Evolutionary conservation across 768 basidiomycete species (phyloP).

Genomic region (Mycena pura): DNA sequence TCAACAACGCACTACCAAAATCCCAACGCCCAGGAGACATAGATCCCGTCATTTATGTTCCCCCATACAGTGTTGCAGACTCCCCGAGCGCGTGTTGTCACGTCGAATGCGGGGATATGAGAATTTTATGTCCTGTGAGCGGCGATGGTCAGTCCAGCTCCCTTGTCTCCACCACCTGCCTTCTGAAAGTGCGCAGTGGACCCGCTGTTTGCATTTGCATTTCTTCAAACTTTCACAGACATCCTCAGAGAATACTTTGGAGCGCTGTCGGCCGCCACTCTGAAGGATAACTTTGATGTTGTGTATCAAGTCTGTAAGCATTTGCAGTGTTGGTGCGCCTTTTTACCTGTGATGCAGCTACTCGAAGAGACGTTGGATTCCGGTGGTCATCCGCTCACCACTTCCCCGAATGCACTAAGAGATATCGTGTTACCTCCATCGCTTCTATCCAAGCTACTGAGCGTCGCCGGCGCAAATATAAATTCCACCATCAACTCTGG

Average conservation of each 20-base stretch:
- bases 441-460: constrained; percentile 75
- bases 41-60: constrained; percentile 78
- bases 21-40: constrained; percentile 59
- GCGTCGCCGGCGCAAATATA: constrained; percentile 58
- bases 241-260: constrained; percentile 90
- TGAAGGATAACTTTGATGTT: constrained; percentile 93
- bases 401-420: constrained; percentile 85
- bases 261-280: constrained; percentile 74
- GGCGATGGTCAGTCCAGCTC: constrained; percentile 72
- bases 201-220: constrained; percentile 88
- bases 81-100: constrained; percentile 85
- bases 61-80: constrained; percentile 50
- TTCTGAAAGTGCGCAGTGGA: constrained; percentile 63
- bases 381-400: constrained; percentile 91
- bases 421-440: constrained; percentile 95
- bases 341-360: constrained; percentile 54
- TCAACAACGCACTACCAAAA: constrained; percentile 75
- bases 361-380: constrained; percentile 96
- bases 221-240: constrained; percentile 84
- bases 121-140: constrained; percentile 81
- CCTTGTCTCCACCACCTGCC: background rate
- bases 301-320: constrained; percentile 82
- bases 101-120: constrained; percentile 75
- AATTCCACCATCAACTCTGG: constrained; percentile 54
- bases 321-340: background rate